Base-by-base conservation (phyloP, 352 stramenopile genomes). In the Globisporangium parvum region DNA sequence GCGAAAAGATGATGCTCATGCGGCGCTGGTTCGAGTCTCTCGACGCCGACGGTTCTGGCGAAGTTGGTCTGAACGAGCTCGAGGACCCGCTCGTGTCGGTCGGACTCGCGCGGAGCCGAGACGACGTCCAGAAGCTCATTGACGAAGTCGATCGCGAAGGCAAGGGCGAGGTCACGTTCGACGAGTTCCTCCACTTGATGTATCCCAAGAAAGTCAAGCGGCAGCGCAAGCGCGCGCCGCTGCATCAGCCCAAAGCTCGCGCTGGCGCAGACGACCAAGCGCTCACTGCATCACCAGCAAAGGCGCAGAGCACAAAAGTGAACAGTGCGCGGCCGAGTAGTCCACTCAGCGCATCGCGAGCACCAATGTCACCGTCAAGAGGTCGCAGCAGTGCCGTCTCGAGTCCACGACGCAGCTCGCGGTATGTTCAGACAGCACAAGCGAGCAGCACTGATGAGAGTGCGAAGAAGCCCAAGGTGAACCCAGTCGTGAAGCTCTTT, bases 51-150 rank as follows among this genome's bases (percentile, higher is more conserved):
- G 80, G 81, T 18, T 89, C 78, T 1, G 87, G 85, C 2, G 82
- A 88, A 47, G 81, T 95, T 20, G 83, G 85, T 3, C 52, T 95
- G 15, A 76, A 91, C 54, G 85, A 96, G 48, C 70, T 96, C 11
- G 83, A 91, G 40, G 83, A 94, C 35, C 87, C 87, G n/a, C 70
- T 96, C 15, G 77, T 96, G n/a, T 94, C 84, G 0, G 83, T 94
- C 14, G 87, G 87, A 1, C 70, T 96, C 23, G 87, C 85, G 23
- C 68, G 73, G 9, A 87, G 61, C 52, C 77, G 80, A 8, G 73
- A 87, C 24, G 83, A 95, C 52, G 83, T 95, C 21, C 74, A 84
- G 51, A 61, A 73, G 17, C 62, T 95, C 26, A 88, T 95, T 28
- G 68, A 85, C 39, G 66, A 75, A 10, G 82, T 93, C 6, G 85